phyloP scores from a whole-genome alignment of 768 basidiomycete species.

The Boletus eberwhitei region DNA sequence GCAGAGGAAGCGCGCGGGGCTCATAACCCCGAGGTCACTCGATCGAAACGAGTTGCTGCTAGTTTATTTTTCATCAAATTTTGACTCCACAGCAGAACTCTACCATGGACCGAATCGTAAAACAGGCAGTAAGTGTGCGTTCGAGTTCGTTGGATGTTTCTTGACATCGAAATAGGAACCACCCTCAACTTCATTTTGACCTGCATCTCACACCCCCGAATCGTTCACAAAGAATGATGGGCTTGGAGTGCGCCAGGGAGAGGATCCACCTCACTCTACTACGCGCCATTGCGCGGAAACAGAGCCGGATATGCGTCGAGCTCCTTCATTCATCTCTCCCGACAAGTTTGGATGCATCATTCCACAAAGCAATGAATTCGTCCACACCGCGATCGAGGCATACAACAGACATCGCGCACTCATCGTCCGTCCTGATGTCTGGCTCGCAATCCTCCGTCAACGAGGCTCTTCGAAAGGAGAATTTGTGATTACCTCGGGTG shows the following conservation, averaged over 20 bases:
- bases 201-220: too few species aligned
- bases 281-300: not conserved
- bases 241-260: not conserved
- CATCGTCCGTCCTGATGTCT: conserved; percentile 40
- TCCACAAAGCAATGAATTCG: conserved; percentile 33
- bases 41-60: conserved; percentile 47
- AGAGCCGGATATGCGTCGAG: not conserved
- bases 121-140: too few species aligned
- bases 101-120: too few species aligned
- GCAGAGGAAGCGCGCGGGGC: conserved; percentile 48
- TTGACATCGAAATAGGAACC: too few species aligned
- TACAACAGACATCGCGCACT: conserved; percentile 31
- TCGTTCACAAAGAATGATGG: not conserved
- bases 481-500: not conserved
- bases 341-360: too few species aligned
- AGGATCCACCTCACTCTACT: not conserved
- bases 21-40: conserved; percentile 49
- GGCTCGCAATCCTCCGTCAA: conserved; percentile 35
- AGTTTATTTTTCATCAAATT: not conserved
- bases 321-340: conserved; percentile 1
- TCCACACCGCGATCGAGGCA: conserved; percentile 24
- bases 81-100: too few species aligned
- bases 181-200: too few species aligned
- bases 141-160: too few species aligned
- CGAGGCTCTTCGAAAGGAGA: conserved; percentile 22